Conservation (phyloP, 1,284 basidiomycete species). For the Pterulicium gracile region DNA sequence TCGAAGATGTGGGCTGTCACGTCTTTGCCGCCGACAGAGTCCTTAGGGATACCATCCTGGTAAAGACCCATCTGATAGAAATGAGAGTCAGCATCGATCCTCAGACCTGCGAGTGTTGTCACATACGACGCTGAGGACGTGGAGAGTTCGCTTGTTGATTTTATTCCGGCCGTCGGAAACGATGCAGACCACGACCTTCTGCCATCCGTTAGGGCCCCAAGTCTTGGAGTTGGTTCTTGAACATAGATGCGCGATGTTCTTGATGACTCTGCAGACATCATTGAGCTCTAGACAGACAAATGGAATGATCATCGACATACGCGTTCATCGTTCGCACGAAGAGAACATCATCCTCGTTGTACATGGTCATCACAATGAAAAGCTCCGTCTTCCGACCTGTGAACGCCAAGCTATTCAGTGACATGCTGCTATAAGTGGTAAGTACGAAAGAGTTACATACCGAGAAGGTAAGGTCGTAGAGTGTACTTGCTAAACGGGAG, state of each 20-base stretch:
- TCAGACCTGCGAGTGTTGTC: not conserved
- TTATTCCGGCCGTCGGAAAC: conserved; percentile 89
- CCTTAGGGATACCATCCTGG: conserved; percentile 93
- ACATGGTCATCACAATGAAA: conserved; percentile 94
- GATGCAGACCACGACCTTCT: conserved; percentile 90
- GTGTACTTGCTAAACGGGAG: conserved; percentile 45
- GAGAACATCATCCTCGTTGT: conserved; percentile 90
- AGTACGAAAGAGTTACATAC: not conserved
- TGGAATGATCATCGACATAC: conserved; percentile 27
- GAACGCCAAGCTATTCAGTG: too few species aligned
- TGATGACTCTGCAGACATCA: conserved; percentile 47
- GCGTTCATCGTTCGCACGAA: conserved; percentile 84
- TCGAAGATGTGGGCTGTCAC: conserved; percentile 94
- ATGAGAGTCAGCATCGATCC: conserved; percentile 3
- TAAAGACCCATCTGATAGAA: conserved; percentile 80
- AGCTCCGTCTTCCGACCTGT: conserved; percentile 83
- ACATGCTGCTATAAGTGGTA: too few species aligned
- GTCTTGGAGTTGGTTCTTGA: conserved; percentile 72
- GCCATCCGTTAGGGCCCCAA: conserved; percentile 94
- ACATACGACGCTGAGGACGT: conserved; percentile 64
- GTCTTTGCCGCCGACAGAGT: conserved; percentile 85
- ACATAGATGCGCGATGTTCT: conserved; percentile 83
- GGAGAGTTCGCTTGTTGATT: conserved; percentile 80
- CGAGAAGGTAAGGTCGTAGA: conserved; percentile 65
- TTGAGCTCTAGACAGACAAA: conserved; percentile 7